Evolutionary conservation across 805 yeast species (phyloP), one percentile per base, ranked within the genome.

Genomic region (Jamesozyma lodderae): DNA sequence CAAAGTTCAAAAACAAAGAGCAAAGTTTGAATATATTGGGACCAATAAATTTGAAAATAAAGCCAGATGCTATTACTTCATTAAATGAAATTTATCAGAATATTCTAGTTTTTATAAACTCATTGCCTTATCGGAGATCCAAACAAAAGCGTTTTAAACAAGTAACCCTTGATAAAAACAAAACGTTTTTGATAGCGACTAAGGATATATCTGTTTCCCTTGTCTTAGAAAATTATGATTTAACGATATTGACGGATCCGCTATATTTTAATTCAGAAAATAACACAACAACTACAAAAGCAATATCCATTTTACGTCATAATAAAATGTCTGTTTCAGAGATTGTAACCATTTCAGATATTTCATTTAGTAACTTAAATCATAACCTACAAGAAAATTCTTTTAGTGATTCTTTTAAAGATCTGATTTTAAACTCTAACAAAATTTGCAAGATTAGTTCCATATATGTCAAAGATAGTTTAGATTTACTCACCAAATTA

Each of bases 191-290:
- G 22, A 21, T 31, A 11, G 17, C 9, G 10, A 9, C 35, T 7
- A 22, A 24, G n/a, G 35, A 36, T 30, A 29, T 38, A 2, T 38
- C 45, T 11, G 14, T 42, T 3, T 33, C 38, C 13, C 16, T 39
- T 1, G 21, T 21, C 16, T 14, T 32, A 7, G 20, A 18, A 2
- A 17, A 33, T 7, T 36, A 33, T 18, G 29, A 23, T 23, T 14
- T 42, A 2, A 31, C 45, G 10, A 4, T 39, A 17, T 17, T 42
- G 4, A 6, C 34, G 11, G 45, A 42, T 26, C 41, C 45, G 2
- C 24, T 42, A 4, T 24, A 10, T 19, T 41, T 21, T 15, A 22
- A 31, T 22, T 27, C 35, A 3, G 6, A 21, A 7, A 13, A 6
- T 4, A n/a, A 15, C 3, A 9, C 15, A 4, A 22, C 31, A 8